These are phyloP conservation scores for Mycena rebaudengoi DNA, from an alignment of 768 basidiomycete genomes.

Conservation along the genomic window DNA sequence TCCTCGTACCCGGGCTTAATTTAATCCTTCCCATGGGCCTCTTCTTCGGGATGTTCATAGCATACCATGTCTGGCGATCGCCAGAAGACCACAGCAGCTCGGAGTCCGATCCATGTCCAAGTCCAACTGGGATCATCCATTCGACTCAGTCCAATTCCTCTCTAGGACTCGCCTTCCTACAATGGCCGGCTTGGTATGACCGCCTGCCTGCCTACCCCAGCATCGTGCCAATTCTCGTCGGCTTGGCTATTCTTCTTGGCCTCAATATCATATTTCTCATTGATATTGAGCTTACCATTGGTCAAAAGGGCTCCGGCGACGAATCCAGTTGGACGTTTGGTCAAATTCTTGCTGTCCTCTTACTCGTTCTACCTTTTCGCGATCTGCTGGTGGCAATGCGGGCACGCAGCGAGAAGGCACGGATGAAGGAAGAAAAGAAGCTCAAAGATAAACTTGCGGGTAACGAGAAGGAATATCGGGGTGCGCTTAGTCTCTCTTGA, in stretches of 20 bases:
- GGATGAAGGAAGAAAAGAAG: too few relatives aligned
- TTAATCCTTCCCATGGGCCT: background rate
- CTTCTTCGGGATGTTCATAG: background rate
- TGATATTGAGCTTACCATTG: slow-evolving; percentile 8
- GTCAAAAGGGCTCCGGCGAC: background rate
- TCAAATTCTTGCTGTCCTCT: slow-evolving; percentile 4
- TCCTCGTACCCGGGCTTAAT: slow-evolving; percentile 6
- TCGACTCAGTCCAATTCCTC: too few relatives aligned
- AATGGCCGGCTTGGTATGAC: background rate
- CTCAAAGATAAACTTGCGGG: too few relatives aligned
- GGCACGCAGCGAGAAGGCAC: background rate
- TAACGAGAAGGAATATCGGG: too few relatives aligned
- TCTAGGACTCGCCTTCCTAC: too few relatives aligned
- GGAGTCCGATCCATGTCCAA: too few relatives aligned
- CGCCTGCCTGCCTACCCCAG: background rate
- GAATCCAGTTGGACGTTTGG: slow-evolving; percentile 14
- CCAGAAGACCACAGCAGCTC: too few relatives aligned
- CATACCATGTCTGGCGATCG: background rate
- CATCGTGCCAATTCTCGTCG: background rate
- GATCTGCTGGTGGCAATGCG: background rate
- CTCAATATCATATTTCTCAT: slow-evolving; percentile 10
- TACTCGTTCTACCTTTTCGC: slow-evolving; percentile 9
- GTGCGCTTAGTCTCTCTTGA: too few relatives aligned
- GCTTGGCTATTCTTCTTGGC: background rate
- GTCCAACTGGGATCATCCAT: too few relatives aligned